Base-by-base conservation (phyloP, 2,329 filamentous ascomycete genomes). In the Furcasterigmium sp. region DNA sequence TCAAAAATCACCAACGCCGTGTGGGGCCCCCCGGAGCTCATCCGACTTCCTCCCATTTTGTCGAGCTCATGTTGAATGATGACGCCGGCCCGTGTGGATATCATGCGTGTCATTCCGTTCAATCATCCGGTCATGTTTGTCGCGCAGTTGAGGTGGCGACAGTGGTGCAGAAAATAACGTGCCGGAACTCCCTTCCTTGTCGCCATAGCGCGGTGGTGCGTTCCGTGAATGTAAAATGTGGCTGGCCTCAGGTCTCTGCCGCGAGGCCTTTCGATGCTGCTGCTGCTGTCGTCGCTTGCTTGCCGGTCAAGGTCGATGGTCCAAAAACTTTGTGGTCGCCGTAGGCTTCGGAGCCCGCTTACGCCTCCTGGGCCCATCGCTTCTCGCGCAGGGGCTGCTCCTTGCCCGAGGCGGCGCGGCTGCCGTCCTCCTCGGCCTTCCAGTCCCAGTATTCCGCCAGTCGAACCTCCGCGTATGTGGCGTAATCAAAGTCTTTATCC, bases 401-500 rank as follows among this genome's bases (percentile, higher is more conserved):
- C 51, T 76, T 72, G n/a, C 67, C 70, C 5, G 62, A 52, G 3
- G 58, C 59, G 18, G 54, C 56, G 37, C 87, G 75, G 47, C 72
- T 78, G 8, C 85, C 85, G 45, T 84, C 78, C 18, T 70, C 65
- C 61, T 91, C 87, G 37, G 76, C 82, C 59, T 91, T 87, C 89
- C 89, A 96, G 4, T 85, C 89, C 78, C 85, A 95, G 67, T 96
- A 97, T 68, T 97, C 93, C 40, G 86, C 84, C 6, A 98, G 71
- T 43, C 93, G 76, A 14, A 85, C 67, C 63, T 96, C 88, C 10
- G 93, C 91, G 61, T 97, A 98, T 8, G 78, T 80, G 35, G 89
- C 87, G 61, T 98, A 98, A 66, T 98, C 91, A 59, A 98, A 98
- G 60, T 96, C 87, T 56, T 98, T 98, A 51, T 91, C 80, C 10